Evolutionary conservation across 1,139 yeast species (phyloP).

Genomic region (Taiozyma sp.): DNA sequence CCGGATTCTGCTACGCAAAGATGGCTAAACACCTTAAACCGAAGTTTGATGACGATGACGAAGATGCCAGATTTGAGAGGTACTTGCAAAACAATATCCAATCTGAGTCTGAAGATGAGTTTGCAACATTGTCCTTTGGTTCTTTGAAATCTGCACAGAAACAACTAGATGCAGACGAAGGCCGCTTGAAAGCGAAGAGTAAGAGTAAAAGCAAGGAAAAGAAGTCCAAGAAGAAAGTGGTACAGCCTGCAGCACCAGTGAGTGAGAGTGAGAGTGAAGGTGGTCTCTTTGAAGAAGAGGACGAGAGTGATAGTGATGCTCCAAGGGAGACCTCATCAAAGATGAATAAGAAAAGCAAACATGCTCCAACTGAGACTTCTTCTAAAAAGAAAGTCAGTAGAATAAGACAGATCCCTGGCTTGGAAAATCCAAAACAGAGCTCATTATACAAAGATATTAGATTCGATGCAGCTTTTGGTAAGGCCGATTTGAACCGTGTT

Average conservation of each 20-base stretch:
- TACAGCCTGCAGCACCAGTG: conserved; percentile 11
- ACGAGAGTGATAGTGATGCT: conserved; percentile 9
- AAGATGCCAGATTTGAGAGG: conserved; percentile 1
- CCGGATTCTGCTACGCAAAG: not conserved
- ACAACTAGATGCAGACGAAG: conserved; percentile 35
- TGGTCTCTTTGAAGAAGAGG: conserved; percentile 4
- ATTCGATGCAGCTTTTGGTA: conserved; percentile 87
- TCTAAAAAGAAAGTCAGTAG: conserved; percentile 67
- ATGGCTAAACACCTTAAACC: conserved; percentile 10
- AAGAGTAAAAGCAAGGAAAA: conserved; percentile 9
- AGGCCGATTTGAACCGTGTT: conserved; percentile 61
- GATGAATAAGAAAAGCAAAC: conserved; percentile 48
- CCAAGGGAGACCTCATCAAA: conserved; percentile 12
- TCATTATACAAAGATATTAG: conserved; percentile 71
- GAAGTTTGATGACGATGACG: conserved; percentile 10
- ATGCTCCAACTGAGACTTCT: conserved; percentile 77
- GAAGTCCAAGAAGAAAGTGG: conserved; percentile 15
- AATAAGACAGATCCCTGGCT: conserved; percentile 73
- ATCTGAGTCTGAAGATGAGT: conserved; percentile 32
- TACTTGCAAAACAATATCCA: conserved; percentile 8
- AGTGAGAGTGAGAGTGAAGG: conserved; percentile 20
- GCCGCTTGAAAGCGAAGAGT: conserved; percentile 10
- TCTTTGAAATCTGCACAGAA: conserved; percentile 55
- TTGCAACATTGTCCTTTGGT: conserved; percentile 51
- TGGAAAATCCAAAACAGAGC: conserved; percentile 39